phyloP scores from a whole-genome alignment of 2,329 filamentous ascomycete species.

The Colletotrichum godetiae region DNA sequence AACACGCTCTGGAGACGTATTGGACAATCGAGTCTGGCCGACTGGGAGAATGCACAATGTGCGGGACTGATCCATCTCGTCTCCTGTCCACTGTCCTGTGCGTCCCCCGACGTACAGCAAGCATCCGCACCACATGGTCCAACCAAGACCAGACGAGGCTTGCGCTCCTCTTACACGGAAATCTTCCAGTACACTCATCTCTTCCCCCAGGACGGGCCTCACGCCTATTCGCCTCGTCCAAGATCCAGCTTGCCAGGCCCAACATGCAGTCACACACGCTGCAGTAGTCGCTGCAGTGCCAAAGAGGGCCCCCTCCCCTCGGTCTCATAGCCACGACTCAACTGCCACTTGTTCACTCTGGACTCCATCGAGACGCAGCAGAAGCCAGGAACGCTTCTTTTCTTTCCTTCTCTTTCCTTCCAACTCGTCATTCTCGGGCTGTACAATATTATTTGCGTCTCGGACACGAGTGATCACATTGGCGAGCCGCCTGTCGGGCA shows the following conservation, averaged over 20 bases:
- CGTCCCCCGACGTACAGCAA: slow-evolving; percentile 24
- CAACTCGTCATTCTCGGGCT: slow-evolving; percentile 1
- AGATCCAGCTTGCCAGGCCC: not conserved
- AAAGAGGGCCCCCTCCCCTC: slow-evolving; percentile 8
- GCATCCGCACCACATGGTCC: slow-evolving; percentile 15
- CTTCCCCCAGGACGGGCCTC: not conserved
- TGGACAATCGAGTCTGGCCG: not conserved
- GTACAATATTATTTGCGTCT: slow-evolving; percentile 3
- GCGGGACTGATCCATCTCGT: not conserved
- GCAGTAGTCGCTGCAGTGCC: slow-evolving; percentile 30
- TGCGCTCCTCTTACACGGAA: not conserved
- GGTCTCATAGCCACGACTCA: slow-evolving; percentile 25
- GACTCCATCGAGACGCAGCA: slow-evolving; percentile 21
- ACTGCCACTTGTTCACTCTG: slow-evolving; percentile 31
- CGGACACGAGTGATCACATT: not conserved
- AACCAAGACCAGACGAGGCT: slow-evolving; percentile 23
- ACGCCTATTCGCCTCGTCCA: slow-evolving; percentile 19
- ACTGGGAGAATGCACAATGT: not conserved
- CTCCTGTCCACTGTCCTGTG: slow-evolving; percentile 22
- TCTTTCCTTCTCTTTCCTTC: slow-evolving; percentile 6
- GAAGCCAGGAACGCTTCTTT: not conserved
- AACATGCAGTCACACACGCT: slow-evolving; percentile 9
- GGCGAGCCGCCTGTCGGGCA: slow-evolving; percentile 13
- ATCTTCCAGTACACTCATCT: not conserved
- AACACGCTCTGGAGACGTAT: slow-evolving; percentile 9